Evolutionary conservation across 139 green algal species (phyloP).

Genomic region (Tetradesmus obliquus): DNA sequence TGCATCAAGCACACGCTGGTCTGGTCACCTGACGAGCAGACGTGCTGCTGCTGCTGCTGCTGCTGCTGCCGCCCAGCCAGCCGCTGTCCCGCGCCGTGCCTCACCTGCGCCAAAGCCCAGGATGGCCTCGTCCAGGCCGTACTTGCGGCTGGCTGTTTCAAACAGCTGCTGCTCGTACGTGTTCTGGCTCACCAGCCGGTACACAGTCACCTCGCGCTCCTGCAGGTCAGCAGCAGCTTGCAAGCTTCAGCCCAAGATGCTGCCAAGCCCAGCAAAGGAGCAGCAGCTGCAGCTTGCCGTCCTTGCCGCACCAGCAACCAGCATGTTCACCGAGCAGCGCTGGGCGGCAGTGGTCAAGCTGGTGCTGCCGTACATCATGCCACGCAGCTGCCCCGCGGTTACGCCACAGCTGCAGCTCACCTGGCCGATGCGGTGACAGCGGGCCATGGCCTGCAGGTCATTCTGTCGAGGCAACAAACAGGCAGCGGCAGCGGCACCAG

Average conservation of each 20-base stretch:
- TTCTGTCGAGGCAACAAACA: slow-evolving; percentile 65
- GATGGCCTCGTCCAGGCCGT: slow-evolving; percentile 94
- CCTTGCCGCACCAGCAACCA: neutral
- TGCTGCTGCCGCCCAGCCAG: no score
- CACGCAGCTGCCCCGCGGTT: neutral
- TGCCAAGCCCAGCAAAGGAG: neutral
- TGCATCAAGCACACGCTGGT: no score
- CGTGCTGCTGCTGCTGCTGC: no score
- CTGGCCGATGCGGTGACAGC: slow-evolving; percentile 95
- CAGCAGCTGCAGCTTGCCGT: neutral
- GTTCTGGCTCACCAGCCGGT: slow-evolving; percentile 88
- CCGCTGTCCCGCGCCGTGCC: no score
- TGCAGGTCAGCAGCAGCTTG: neutral
- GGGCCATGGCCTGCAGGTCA: slow-evolving; percentile 96
- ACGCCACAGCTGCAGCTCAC: slow-evolving; percentile 85
- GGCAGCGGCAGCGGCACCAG: neutral
- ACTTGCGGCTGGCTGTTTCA: slow-evolving; percentile 73
- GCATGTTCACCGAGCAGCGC: neutral
- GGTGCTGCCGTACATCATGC: neutral
- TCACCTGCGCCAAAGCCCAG: slow-evolving; percentile 69
- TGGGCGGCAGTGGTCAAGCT: neutral
- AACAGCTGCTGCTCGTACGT: slow-evolving; percentile 95
- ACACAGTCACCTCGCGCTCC: slow-evolving; percentile 89
- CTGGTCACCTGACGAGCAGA: no score
- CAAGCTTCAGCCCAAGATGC: neutral